These are phyloP conservation scores for Carallia pectinifolia DNA, from an alignment of 345 rosid species.

Conservation along the genomic window DNA sequence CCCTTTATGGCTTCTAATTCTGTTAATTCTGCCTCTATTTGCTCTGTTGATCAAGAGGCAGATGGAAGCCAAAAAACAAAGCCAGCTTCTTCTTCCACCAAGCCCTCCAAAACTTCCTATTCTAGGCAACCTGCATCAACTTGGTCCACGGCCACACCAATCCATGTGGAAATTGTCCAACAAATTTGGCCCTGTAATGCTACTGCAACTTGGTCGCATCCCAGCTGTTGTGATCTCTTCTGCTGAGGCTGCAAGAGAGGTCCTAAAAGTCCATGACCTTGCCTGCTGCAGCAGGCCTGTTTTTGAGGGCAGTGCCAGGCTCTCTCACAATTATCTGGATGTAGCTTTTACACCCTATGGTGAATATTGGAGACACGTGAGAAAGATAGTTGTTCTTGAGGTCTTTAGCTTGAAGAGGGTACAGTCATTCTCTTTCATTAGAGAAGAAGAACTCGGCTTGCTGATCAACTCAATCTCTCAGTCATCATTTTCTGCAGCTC, in stretches of 20 bases:
- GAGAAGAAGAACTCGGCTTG: conserved; percentile 15
- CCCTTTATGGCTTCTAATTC: background rate
- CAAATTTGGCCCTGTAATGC: conserved; percentile 4
- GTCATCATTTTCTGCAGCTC: background rate
- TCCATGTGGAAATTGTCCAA: conserved; percentile 2
- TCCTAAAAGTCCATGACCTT: conserved; percentile 5
- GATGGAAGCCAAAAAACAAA: background rate
- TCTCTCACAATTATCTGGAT: conserved; percentile 10
- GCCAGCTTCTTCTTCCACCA: conserved; percentile 9
- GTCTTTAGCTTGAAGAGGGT: conserved; percentile 15
- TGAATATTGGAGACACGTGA: conserved; percentile 9
- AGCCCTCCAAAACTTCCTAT: conserved; percentile 10
- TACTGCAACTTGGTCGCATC: background rate
- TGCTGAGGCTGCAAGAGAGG: conserved; percentile 10
- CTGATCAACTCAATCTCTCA: conserved; percentile 8
- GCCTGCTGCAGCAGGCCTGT: conserved; percentile 12
- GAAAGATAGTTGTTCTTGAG: background rate
- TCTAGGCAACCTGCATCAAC: conserved; percentile 13
- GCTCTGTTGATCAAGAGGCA: background rate
- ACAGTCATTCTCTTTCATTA: conserved; percentile 4
- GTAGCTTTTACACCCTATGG: conserved; percentile 9
- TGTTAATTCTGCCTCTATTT: background rate
- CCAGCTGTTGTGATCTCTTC: conserved; percentile 3
- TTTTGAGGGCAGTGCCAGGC: background rate
- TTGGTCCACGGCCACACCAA: conserved; percentile 3